These are phyloP conservation scores for Cladosporium sp. DNA, from an alignment of 2,329 filamentous ascomycete species.

Conservation along the genomic window DNA sequence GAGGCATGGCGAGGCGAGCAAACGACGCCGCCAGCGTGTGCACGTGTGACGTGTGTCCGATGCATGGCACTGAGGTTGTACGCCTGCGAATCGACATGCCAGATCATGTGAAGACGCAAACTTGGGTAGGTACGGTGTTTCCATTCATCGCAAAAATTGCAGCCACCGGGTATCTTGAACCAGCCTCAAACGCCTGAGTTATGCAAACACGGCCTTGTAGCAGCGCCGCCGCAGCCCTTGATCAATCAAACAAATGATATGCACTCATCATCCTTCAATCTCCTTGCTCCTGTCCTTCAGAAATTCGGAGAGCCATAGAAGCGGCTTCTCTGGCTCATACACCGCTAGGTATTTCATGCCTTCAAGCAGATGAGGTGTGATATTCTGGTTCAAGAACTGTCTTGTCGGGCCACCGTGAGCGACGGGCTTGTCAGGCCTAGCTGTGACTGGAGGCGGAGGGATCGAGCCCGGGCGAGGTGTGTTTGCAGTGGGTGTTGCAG, in stretches of 20 bases:
- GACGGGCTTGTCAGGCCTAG: constrained; percentile 42
- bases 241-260: background rate
- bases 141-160: constrained; percentile 10
- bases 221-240: background rate
- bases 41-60: constrained; percentile 2
- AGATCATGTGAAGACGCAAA: background rate
- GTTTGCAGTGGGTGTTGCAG: constrained; percentile 30
- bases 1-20: background rate
- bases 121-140: constrained; percentile 4
- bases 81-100: background rate
- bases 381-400: constrained; percentile 52
- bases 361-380: constrained; percentile 54
- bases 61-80: background rate
- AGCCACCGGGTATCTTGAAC: constrained; percentile 18
- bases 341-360: constrained; percentile 55
- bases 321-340: constrained; percentile 54
- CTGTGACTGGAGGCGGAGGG: constrained; percentile 35
- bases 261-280: constrained; percentile 43
- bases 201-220: background rate
- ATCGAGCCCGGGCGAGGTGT: constrained; percentile 31
- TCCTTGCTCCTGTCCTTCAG: constrained; percentile 51
- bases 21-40: background rate
- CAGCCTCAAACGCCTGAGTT: constrained; percentile 14
- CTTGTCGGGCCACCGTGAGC: constrained; percentile 52
- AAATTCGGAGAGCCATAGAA: constrained; percentile 53